Percentiles rank a stretch among this genome's conserved stretches.
Conservation (phyloP, 2,329 filamentous ascomycete genomes). For the Xylariaceae sp. region DNA sequence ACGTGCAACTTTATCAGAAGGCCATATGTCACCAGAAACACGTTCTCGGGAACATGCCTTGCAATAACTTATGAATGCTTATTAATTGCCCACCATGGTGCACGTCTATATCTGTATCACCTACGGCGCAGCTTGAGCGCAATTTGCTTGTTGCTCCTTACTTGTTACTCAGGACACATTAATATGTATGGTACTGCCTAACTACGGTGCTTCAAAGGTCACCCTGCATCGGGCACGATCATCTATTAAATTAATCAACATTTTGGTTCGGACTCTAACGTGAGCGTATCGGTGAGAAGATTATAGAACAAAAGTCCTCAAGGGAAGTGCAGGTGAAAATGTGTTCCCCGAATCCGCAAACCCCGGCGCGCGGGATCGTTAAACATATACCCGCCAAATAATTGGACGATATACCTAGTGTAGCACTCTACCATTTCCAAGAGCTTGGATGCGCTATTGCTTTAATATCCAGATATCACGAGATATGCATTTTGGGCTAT, state of each 20-base stretch:
- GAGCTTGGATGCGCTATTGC: neutral
- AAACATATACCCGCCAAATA: slow-evolving; percentile 6
- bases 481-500: slow-evolving; percentile 13
- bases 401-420: neutral
- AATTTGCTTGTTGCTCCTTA: neutral
- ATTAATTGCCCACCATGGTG: slow-evolving; percentile 4
- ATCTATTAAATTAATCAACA: neutral
- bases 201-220: too few relatives aligned
- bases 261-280: slow-evolving; percentile 24
- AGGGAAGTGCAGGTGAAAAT: slow-evolving; percentile 16
- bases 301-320: slow-evolving; percentile 15
- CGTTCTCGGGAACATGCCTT: neutral
- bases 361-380: slow-evolving; percentile 8
- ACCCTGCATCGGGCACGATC: slow-evolving; percentile 6
- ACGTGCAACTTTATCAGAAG: slow-evolving; percentile 7
- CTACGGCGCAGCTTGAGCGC: slow-evolving; percentile 3
- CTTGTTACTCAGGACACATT: neutral
- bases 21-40: neutral
- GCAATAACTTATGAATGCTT: neutral
- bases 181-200: neutral
- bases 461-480: slow-evolving; percentile 7
- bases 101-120: slow-evolving; percentile 2
- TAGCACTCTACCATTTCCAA: neutral
- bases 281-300: slow-evolving; percentile 24
- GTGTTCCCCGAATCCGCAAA: slow-evolving; percentile 22